A percentile compares a stretch with the other conserved stretches of the same genome.
These are phyloP conservation scores for Debaryomycetaceae sp. DNA, from an alignment of 1,139 yeast species.

Conservation along the genomic window DNA sequence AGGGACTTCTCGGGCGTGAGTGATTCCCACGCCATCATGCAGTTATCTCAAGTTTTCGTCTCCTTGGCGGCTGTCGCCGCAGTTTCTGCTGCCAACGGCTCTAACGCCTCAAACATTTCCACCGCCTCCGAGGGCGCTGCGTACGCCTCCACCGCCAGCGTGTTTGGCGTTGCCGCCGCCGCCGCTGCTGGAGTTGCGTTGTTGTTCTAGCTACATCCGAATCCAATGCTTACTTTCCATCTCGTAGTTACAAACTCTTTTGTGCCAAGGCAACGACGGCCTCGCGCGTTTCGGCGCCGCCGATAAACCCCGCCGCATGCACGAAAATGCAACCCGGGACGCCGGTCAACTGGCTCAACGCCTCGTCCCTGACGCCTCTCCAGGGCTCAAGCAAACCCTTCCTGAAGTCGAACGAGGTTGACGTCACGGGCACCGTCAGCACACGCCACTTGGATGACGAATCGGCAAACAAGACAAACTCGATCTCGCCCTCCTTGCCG, in stretches of 20 bases:
- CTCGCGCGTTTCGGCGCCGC: slow-evolving; percentile 82
- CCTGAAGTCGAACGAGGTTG: slow-evolving; percentile 79
- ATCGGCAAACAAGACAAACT: slow-evolving; percentile 80
- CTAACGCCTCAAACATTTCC: slow-evolving; percentile 26
- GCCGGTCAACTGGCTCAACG: slow-evolving; percentile 65
- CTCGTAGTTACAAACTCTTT: slow-evolving; percentile 21
- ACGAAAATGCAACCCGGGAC: slow-evolving; percentile 84
- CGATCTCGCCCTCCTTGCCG: slow-evolving; percentile 48
- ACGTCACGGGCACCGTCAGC: slow-evolving; percentile 77
- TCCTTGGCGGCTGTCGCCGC: slow-evolving; percentile 38
- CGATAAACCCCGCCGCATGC: slow-evolving; percentile 97
- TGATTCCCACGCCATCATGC: slow-evolving; percentile 24
- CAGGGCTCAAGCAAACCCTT: slow-evolving; percentile 83
- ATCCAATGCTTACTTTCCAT: slow-evolving; percentile 3
- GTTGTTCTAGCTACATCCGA: slow-evolving; percentile 27
- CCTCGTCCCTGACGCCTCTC: slow-evolving; percentile 93
- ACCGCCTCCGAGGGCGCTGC: slow-evolving; percentile 9
- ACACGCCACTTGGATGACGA: slow-evolving; percentile 76
- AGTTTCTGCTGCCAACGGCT: slow-evolving; percentile 39
- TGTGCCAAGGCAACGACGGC: slow-evolving; percentile 77
- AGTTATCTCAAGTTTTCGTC: slow-evolving; percentile 43
- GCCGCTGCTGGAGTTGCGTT: slow-evolving; percentile 46
- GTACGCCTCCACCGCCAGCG: slow-evolving; percentile 9
- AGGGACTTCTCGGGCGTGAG: no score
- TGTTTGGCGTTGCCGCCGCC: slow-evolving; percentile 36